Evolutionary conservation across 352 stramenopile genomes (phyloP).

Genomic region (Globisporangium radiosum): DNA sequence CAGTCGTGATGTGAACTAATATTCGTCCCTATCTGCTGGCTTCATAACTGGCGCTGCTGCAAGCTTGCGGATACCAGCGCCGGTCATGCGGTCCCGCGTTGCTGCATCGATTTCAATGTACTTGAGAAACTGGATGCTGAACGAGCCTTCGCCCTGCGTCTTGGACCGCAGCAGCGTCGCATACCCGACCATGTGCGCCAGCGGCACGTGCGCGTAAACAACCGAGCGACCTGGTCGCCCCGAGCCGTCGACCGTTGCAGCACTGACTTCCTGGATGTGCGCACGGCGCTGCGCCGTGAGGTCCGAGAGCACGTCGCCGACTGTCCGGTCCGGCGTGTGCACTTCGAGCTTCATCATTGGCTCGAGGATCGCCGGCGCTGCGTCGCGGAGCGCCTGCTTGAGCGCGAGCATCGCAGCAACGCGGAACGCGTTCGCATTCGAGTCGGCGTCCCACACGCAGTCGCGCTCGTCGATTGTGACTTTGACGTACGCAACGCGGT

Average conservation of each 20-base stretch:
- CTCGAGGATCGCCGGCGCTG: conserved; percentile 54
- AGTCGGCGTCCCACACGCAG: conserved; percentile 58
- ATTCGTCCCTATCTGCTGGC: not conserved
- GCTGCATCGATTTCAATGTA: conserved; percentile 55
- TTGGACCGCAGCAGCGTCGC: conserved; percentile 71
- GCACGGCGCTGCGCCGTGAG: conserved; percentile 65
- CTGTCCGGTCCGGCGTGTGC: conserved; percentile 43
- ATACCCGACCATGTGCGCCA: conserved; percentile 77
- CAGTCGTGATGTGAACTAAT: not conserved
- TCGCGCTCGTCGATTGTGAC: conserved; percentile 51
- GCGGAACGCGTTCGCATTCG: conserved; percentile 62
- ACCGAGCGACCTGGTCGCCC: conserved; percentile 36
- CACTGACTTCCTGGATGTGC: conserved; percentile 56
- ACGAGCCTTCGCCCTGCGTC: conserved; percentile 74
- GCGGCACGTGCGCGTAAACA: conserved; percentile 57
- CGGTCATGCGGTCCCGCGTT: conserved; percentile 42
- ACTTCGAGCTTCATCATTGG: conserved; percentile 78
- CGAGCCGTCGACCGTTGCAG: conserved; percentile 19
- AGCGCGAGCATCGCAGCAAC: conserved; percentile 41
- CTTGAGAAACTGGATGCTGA: conserved; percentile 66
- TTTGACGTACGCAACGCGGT: conserved; percentile 61
- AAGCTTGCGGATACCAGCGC: conserved; percentile 6
- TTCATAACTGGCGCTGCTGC: not conserved
- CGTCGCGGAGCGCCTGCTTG: conserved; percentile 50
- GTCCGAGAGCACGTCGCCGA: conserved; percentile 72